These are phyloP conservation scores for Yarrowia deformans DNA, from an alignment of 805 yeast species.

Conservation along the genomic window DNA sequence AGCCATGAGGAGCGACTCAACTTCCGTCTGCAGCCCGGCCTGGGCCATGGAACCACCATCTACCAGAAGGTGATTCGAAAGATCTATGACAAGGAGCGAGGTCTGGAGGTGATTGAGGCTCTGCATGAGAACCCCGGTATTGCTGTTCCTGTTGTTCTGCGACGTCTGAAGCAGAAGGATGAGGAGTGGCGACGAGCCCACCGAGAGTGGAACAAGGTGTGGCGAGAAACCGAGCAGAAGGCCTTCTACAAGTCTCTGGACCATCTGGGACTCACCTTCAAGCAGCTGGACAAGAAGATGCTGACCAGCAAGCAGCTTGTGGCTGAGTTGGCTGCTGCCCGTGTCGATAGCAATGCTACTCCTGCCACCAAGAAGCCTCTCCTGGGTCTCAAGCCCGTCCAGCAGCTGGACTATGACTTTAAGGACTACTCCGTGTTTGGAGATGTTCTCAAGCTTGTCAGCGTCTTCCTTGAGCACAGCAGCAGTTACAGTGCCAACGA, in stretches of 20 bases:
- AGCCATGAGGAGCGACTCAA: constrained; percentile 83
- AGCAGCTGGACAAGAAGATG: constrained; percentile 93
- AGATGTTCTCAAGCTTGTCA: constrained; percentile 75
- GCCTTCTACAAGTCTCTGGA: constrained; percentile 93
- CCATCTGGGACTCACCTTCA: constrained; percentile 93
- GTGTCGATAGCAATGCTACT: constrained; percentile 70
- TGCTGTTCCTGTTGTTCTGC: constrained; percentile 91
- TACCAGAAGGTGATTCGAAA: constrained; percentile 93
- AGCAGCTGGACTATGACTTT: constrained; percentile 72
- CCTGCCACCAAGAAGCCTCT: constrained; percentile 76
- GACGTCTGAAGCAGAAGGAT: constrained; percentile 93
- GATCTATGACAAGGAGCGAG: constrained; percentile 91
- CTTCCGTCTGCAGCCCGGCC: constrained; percentile 89
- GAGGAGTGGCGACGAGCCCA: constrained; percentile 99
- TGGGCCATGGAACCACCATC: constrained; percentile 93
- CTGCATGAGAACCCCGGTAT: constrained; percentile 93
- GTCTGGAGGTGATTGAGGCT: constrained; percentile 95
- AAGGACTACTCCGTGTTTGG: constrained; percentile 70
- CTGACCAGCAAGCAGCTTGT: constrained; percentile 88
- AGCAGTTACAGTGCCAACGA: constrained; percentile 79
- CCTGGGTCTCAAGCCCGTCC: constrained; percentile 84
- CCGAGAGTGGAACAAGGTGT: constrained; percentile 97
- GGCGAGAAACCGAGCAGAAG: constrained; percentile 98
- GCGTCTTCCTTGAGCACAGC: constrained; percentile 69
- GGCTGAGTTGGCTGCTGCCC: constrained; percentile 89